Evolutionary conservation across 2,329 filamentous ascomycete genomes (phyloP), one percentile per base, ranked within the genome.

Genomic region (Talaromyces sp.): DNA sequence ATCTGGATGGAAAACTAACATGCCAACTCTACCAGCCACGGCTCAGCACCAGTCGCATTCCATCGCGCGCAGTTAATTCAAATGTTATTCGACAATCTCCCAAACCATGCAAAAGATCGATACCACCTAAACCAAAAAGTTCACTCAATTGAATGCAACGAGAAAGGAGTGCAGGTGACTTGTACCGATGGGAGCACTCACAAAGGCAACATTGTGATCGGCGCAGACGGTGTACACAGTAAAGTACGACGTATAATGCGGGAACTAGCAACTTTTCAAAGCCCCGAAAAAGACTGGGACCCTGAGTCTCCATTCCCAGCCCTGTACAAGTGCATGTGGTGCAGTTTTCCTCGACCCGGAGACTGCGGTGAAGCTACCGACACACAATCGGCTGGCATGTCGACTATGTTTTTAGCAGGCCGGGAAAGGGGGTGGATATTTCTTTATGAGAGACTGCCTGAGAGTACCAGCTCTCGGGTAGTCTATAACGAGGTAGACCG

Each of bases 371-470:
- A 32, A 7, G 29, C 29, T 13, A 32, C 11, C 10, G 39, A 41
- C 29, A 7, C 29, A 32, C 29, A 61, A 24, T 42, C 39, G 3
- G 35, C 41, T 7, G 56, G 48, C 6, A 54, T 45, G n/a, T 65
- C 71, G 0, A 48, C 64, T 32, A 68, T 71, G 65, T 63, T 65
- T 35, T 50, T 75, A 6, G 62, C 60, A 4, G 68, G 69, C 5
- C 49, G 52, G 6, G 64, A 72, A 0, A 58, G 64, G 3, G 59
- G 57, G 1, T 72, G 69, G 66, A 46, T 74, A 4, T 69, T 72
- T 27, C 45, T 72, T 0, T 75, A 71, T 41, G 64, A 74, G 47
- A 66, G 63, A 43, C 54, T 74, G 1, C 39, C 60, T n/a, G n/a
- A n/a, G n/a, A n/a, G n/a, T n/a, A n/a, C n/a, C n/a, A n/a, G n/a